Base-by-base conservation (phyloP, 1,284 basidiomycete species). In the Sutorius eximius region DNA sequence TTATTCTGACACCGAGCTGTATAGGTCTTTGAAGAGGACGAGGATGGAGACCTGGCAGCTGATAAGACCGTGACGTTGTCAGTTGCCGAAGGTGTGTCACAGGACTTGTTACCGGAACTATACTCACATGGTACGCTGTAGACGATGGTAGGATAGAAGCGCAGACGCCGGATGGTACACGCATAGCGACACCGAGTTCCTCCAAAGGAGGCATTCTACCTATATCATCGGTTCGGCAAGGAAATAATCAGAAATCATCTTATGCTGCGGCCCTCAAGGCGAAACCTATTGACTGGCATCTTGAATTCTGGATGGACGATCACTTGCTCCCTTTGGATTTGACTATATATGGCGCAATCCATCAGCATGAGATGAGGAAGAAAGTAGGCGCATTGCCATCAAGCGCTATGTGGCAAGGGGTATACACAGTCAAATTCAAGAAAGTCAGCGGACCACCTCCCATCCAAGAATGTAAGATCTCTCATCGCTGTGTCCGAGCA, bases 291-390 rank as follows among this genome's bases (percentile, higher is more conserved):
- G 95, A 99, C 66, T 99, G 95, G 93, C 95, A 99, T 70, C 82
- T 99, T 45, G 91, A 95, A 70, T 99, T 99, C 71, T 89, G 84
- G 18, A 89, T 98, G 81, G 92, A 93, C 63, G 93, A 91, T 54
- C 85, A 92, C 56, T 75, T 83, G 15, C 75, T 99, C 24, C 86
- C 88, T 0, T 75, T 96, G 57, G 90, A 95, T 68, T 82, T 96
- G 57, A 99, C 97, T 1, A 88, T 99, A 55, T 99, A 97, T 66
- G 95, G 95, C 3, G 95, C 94, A 0, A 89, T 98, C 41, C 94
- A 98, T 70, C 89, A 91, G 59, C 86, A 91, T 66, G 91, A 94
- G 67, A 81, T 82, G 67, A 79, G 89, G 54, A 88, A 87, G 71
- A 85, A 87, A 66, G 73, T 79, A 9, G 80, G 82, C 6, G 73